phyloP scores from a whole-genome alignment of 1,284 basidiomycete species.

The Sporisorium sorghi region DNA sequence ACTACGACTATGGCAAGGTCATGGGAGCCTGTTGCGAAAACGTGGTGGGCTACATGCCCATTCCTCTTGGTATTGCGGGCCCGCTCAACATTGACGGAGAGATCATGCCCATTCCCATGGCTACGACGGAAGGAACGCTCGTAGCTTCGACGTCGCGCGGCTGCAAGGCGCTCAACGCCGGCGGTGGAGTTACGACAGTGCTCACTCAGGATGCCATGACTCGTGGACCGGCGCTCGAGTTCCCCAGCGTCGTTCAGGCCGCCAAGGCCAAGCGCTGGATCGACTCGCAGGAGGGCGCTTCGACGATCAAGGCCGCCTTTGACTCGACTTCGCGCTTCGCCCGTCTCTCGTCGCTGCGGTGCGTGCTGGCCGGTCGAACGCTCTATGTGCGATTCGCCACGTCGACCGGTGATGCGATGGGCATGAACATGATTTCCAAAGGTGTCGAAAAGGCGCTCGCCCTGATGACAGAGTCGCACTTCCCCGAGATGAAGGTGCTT shows the following conservation, averaged over 20 bases:
- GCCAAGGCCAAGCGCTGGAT: constrained; percentile 90
- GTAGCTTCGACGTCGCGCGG: constrained; percentile 97
- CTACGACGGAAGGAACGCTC: constrained; percentile 97
- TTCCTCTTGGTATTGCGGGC: constrained; percentile 96
- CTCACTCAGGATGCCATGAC: constrained; percentile 96
- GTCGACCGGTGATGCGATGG: constrained; percentile 97
- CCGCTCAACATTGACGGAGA: constrained; percentile 91
- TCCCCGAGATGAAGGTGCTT: constrained; percentile 93
- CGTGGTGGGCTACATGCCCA: constrained; percentile 95
- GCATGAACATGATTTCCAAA: constrained; percentile 92
- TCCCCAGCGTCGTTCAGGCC: constrained; percentile 83
- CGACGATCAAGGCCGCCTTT: constrained; percentile 84
- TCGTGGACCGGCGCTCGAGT: constrained; percentile 95
- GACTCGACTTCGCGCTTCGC: constrained; percentile 79
- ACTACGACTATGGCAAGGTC: constrained; percentile 94
- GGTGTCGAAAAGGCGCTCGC: constrained; percentile 85
- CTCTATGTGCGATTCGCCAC: constrained; percentile 96
- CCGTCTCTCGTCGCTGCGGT: constrained; percentile 63
- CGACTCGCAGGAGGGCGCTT: constrained; percentile 84
- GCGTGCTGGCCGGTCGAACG: constrained; percentile 72
- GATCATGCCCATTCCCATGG: constrained; percentile 94
- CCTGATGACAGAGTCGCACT: constrained; percentile 79
- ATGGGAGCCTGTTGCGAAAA: constrained; percentile 99
- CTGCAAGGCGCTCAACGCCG: constrained; percentile 96
- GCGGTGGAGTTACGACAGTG: constrained; percentile 94